Base-by-base conservation (phyloP, 1,139 yeast species). In the Scheffersomyces lignicola region DNA sequence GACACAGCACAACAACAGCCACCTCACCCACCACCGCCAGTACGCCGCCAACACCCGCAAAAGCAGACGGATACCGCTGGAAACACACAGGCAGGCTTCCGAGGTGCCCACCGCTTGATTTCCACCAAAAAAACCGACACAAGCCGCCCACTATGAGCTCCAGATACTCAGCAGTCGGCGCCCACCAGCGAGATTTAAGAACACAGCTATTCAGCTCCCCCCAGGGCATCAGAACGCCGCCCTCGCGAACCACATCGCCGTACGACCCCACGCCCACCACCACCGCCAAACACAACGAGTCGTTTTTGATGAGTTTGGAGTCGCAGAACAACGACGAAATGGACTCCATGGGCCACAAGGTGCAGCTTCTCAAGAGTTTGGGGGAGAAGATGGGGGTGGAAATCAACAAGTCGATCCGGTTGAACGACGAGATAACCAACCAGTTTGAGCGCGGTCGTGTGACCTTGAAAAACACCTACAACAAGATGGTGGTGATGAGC, bases 371-470 rank as follows among this genome's bases (percentile, higher is more conserved):
- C 43, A 89, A 87, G 59, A 78, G 76, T 40, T 62, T 87, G 38
- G 84, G 95, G 5, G 56, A 78, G 30, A 75, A 69, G 45, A 89
- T 90, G 83, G 96, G 96, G 3, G 78, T 78, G 30, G 95, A 89
- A 55, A 90, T 89, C 45, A 80, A 86, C 48, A 82, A 80, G 47
- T 80, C 90, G 20, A 79, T 80, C 43, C 62, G 78, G 41, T 64
- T 83, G 39, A 70, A 87, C 42, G 77, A 74, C 40, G 75, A 75
- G 17, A 65, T 86, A 45, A 72, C 78, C 35, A 67, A 70, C 39
- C 47, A 52, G 18, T 65, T 71, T 46, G 76, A 69, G 47, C 52
- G 54, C 42, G 76, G 76, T 7, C 62, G 58, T 43, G 54, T 69
- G 28, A 69, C 76, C 27, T 65, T 76, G 58, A 83, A 81, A 48